Percentiles rank a stretch among this genome's conserved stretches.
phyloP scores from a whole-genome alignment of 495 filamentous ascomycete species.

The Aspergillus bertholletiae region DNA sequence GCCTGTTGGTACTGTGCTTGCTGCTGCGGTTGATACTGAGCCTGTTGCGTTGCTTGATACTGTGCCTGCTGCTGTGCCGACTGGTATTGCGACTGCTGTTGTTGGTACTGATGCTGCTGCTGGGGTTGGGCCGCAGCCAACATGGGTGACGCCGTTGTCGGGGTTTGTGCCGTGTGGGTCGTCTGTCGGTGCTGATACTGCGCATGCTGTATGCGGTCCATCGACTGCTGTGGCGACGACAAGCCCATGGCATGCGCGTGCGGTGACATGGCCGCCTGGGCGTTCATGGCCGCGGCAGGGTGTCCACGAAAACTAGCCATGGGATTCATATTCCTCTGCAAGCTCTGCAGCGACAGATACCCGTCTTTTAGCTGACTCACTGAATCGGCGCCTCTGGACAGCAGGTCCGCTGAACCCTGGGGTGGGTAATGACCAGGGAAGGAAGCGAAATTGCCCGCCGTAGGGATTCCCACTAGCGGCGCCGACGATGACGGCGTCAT shows the following conservation, averaged over 20 bases:
- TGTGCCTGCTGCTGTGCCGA: constrained; percentile 1
- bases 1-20: constrained; percentile 11
- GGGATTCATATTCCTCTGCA: constrained; percentile 34
- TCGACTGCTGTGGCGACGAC: constrained; percentile 36
- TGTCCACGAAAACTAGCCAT: constrained; percentile 31
- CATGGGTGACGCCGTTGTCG: constrained; percentile 25
- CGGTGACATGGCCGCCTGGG: constrained; percentile 25
- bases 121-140: constrained; percentile 11
- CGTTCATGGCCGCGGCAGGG: constrained; percentile 22
- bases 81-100: constrained; percentile 10
- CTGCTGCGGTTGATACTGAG: constrained; percentile 11
- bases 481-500: constrained; percentile 34
- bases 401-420: constrained; percentile 32
- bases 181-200: constrained; percentile 30
- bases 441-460: constrained; percentile 27
- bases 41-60: background rate
- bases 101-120: constrained; percentile 9
- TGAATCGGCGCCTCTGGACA: constrained; percentile 30
- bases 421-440: constrained; percentile 32
- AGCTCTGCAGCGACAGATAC: constrained; percentile 27
- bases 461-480: constrained; percentile 31
- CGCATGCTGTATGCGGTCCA: constrained; percentile 35
- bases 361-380: constrained; percentile 25
- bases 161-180: constrained; percentile 16
- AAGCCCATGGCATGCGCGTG: constrained; percentile 31